A percentile compares a stretch with the other conserved stretches of the same genome.
Conservation (phyloP, 2,329 filamentous ascomycete genomes). For the Apiospora hydei region DNA sequence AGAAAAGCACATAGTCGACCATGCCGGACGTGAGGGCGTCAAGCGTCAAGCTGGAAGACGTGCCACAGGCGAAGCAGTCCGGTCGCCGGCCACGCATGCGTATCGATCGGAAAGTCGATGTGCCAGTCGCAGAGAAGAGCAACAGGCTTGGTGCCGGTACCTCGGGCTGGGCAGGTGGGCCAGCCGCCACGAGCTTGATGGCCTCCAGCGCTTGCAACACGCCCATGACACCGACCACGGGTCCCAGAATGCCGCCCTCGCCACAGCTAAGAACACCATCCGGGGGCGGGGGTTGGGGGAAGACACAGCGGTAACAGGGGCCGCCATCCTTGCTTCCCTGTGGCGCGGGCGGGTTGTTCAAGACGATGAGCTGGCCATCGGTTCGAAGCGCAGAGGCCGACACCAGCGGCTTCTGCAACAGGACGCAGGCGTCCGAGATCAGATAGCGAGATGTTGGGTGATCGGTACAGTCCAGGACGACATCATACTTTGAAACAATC, state of each 20-base stretch:
- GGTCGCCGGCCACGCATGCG: slow-evolving; percentile 72
- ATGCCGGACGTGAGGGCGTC: slow-evolving; percentile 69
- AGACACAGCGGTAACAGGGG: slow-evolving; percentile 94
- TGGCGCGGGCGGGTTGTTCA: slow-evolving; percentile 79
- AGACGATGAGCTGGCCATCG: slow-evolving; percentile 87
- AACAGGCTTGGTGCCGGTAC: slow-evolving; percentile 47
- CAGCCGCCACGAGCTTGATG: slow-evolving; percentile 74
- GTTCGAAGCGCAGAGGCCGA: slow-evolving; percentile 89
- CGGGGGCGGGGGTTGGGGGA: slow-evolving; percentile 84
- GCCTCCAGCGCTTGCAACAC: slow-evolving; percentile 90
- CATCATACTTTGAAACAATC: slow-evolving; percentile 75
- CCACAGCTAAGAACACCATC: slow-evolving; percentile 86
- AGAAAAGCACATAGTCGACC: slow-evolving; percentile 87
- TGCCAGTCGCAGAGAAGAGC: slow-evolving; percentile 55
- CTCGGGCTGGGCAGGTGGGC: slow-evolving; percentile 31
- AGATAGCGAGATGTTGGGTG: slow-evolving; percentile 91
- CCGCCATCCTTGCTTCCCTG: slow-evolving; percentile 67
- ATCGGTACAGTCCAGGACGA: slow-evolving; percentile 95
- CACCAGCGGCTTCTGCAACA: slow-evolving; percentile 80
- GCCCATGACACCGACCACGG: slow-evolving; percentile 93
- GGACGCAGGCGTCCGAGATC: slow-evolving; percentile 87
- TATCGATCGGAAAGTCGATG: slow-evolving; percentile 72
- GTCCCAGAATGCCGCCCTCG: slow-evolving; percentile 90
- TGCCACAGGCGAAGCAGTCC: slow-evolving; percentile 80
- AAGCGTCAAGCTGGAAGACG: slow-evolving; percentile 66